Evolutionary conservation across 345 rosid genomes (phyloP).

Genomic region (Eucalyptus paniculata): DNA sequence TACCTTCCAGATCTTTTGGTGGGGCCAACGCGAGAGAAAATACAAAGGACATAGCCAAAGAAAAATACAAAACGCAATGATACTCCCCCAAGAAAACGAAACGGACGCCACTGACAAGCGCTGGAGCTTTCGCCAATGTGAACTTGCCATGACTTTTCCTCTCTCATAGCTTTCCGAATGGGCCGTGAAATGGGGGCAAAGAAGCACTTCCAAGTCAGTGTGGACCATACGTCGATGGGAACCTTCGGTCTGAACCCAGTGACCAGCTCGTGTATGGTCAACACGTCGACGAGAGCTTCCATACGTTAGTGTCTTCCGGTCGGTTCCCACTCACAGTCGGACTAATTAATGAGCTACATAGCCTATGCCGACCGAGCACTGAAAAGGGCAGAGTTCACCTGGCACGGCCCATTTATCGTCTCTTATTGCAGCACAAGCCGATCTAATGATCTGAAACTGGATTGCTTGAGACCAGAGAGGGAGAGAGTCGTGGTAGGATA

Average conservation of each 20-base stretch:
- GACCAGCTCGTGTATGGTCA: background rate
- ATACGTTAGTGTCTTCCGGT: background rate
- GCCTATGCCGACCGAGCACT: background rate
- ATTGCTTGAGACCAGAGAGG: background rate
- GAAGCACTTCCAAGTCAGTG: background rate
- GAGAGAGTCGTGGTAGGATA: background rate
- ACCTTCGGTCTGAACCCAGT: background rate
- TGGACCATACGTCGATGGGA: background rate
- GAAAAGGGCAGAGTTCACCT: background rate
- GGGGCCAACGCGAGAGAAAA: background rate
- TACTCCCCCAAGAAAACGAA: background rate
- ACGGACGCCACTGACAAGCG: background rate
- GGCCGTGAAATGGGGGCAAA: background rate
- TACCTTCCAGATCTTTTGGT: background rate
- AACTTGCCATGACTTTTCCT: background rate
- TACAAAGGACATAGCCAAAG: background rate
- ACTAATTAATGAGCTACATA: background rate
- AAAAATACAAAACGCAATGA: background rate
- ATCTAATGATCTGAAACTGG: background rate
- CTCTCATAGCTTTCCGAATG: background rate
- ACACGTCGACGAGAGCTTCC: background rate
- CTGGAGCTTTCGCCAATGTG: background rate
- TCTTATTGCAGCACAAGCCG: background rate
- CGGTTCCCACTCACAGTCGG: background rate
- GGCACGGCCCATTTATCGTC: background rate